Evolutionary conservation across 306 rosid genomes (phyloP), one percentile per base, ranked within the genome.

Genomic region (Vigna mungo): DNA sequence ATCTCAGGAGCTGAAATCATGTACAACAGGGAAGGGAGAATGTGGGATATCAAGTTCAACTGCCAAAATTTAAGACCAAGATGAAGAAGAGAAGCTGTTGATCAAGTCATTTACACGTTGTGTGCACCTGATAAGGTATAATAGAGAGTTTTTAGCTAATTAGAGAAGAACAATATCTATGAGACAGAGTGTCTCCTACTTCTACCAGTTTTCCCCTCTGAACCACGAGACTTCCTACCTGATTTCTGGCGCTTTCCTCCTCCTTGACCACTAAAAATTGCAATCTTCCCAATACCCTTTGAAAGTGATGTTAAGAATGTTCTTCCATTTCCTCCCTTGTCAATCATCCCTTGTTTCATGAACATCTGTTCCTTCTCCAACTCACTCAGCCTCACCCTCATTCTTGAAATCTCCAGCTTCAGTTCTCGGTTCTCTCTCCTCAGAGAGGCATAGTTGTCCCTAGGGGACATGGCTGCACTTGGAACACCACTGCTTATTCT

Each of bases 381-480:
- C 86, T 94, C 97, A 30, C 91, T 94, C 16, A 94, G 85, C 81
- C 98, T 91, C 86, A 91, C 90, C 70, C 97, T 72, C 97, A 94
- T 86, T 76, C 97, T 83, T 0, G 98, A 87, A 62, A 91, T 86
- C 85, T 94, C 98, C 21, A 90, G 89, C 86, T 91, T 94, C 79
- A 94, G 75, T 62, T 94, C 98, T 15, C 97, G 80, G 82, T 91
- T 94, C 81, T 94, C 98, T 59, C 96, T 80, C 36, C 98, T 80
- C 18, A 94, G 83, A 13, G 94, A 94, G 15, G 98, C 98, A 3
- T 94, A 94, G 66, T 90, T 94, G 68, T 94, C 98, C 65, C 93
- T 79, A 0, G 98, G 98, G 1, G 98, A 91, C 89, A 94, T 86
- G 68, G 96, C 98, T 14, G 94, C 96, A 48, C 98, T 94, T 3